Conservation (phyloP, 192 early-diverging fungal species). For the Piromyces finnis region DNA sequence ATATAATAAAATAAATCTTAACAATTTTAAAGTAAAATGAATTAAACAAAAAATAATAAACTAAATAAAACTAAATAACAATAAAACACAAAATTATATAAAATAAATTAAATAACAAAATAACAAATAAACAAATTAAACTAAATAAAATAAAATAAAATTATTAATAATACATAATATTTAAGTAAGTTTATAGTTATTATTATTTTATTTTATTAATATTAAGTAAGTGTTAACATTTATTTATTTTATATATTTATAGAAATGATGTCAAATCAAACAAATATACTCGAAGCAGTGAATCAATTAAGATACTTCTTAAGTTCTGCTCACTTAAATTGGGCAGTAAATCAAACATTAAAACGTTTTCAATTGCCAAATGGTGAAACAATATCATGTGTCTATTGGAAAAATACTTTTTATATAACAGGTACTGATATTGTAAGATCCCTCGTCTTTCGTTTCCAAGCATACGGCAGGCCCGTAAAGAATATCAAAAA, state of each 20-base stretch:
- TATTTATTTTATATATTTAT: neutral
- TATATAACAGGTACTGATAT: conserved; percentile 96
- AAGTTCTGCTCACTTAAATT: conserved; percentile 45
- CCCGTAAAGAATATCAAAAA: conserved; percentile 81
- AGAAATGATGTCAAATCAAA: neutral
- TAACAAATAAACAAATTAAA: no score
- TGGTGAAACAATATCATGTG: conserved; percentile 79
- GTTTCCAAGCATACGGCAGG: conserved; percentile 77
- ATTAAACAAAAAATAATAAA: neutral
- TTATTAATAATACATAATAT: no score
- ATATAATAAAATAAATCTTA: neutral
- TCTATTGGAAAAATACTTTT: conserved; percentile 81
- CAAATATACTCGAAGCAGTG: neutral
- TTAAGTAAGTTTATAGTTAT: neutral
- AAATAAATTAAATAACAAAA: no score
- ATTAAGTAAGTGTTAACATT: no score
- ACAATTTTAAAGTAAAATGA: neutral
- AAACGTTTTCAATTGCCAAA: conserved; percentile 50
- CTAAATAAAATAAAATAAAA: no score
- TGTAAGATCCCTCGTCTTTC: conserved; percentile 70
- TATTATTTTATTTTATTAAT: neutral
- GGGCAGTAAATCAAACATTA: conserved; percentile 36
- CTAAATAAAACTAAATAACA: neutral
- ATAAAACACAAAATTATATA: no score
- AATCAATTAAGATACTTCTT: conserved; percentile 15